These are phyloP conservation scores for Bipolaris sorokiniana DNA, from an alignment of 2,329 filamentous ascomycete species.

Conservation along the genomic window DNA sequence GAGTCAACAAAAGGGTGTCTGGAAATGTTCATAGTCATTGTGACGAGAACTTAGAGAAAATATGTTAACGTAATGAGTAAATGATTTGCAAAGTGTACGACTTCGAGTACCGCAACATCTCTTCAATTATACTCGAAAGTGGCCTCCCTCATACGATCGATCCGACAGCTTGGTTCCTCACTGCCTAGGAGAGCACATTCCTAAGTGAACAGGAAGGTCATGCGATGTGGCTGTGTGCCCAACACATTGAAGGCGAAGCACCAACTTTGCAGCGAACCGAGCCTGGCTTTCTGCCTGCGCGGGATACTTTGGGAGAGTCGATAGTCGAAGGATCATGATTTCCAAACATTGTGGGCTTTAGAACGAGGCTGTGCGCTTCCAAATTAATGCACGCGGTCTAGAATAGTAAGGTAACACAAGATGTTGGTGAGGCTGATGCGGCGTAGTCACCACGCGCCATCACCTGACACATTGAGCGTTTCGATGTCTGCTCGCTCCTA, in stretches of 20 bases:
- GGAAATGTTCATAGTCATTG: neutral
- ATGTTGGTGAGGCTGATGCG: slow-evolving; percentile 6
- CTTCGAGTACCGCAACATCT: neutral
- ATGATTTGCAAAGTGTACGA: neutral
- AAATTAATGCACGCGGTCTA: neutral
- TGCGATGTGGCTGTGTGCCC: neutral
- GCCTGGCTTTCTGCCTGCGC: neutral
- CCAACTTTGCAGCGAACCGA: neutral
- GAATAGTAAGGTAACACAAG: neutral
- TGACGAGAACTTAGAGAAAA: neutral
- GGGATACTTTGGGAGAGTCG: neutral
- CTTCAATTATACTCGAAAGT: neutral
- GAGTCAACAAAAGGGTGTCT: neutral
- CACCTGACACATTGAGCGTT: neutral
- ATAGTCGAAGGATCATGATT: neutral
- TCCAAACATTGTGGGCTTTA: neutral
- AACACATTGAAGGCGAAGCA: neutral
- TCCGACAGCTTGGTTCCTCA: neutral
- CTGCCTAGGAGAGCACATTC: neutral
- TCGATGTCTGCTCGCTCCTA: neutral
- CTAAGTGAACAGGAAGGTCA: neutral
- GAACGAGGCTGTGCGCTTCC: neutral
- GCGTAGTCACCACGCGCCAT: neutral
- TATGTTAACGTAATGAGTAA: neutral
- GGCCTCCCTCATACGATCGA: neutral